Percentiles rank a stretch among this genome's conserved stretches.
These are phyloP conservation scores for Tagetes erecta DNA, from an alignment of 129 eudicot species.

Conservation along the genomic window DNA sequence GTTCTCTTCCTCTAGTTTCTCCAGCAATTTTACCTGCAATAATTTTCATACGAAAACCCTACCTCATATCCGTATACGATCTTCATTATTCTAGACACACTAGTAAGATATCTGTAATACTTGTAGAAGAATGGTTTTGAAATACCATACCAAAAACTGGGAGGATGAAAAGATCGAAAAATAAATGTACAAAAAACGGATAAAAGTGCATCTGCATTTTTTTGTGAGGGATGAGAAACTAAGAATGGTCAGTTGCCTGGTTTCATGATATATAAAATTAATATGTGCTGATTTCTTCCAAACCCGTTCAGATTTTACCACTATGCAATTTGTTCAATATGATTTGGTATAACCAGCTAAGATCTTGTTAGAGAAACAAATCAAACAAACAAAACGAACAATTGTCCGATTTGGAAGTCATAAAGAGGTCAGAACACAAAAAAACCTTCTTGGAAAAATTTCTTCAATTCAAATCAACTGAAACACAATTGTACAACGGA, in stretches of 20 bases:
- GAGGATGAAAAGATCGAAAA: not conserved
- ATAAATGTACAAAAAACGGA: not conserved
- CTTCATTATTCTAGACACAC: constrained; percentile 11
- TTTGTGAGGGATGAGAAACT: not conserved
- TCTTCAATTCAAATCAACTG: constrained; percentile 19
- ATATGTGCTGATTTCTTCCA: constrained; percentile 5
- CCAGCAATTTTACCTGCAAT: constrained; percentile 30
- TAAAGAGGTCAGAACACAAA: not conserved
- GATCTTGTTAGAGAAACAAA: constrained; percentile 4
- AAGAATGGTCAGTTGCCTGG: not conserved
- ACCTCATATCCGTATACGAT: constrained; percentile 21
- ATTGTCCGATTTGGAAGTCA: not conserved
- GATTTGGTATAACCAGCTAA: constrained; percentile 9
- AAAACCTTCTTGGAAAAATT: not conserved
- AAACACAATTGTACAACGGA: not conserved
- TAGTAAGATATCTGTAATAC: constrained; percentile 8
- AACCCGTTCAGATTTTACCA: constrained; percentile 13
- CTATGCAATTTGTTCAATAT: not conserved
- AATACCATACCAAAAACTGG: not conserved
- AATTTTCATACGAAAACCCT: constrained; percentile 28
- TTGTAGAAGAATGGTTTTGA: constrained; percentile 5
- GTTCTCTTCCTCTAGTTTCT: constrained; percentile 30
- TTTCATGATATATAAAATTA: constrained; percentile 6
- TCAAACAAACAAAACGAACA: constrained; percentile 10
- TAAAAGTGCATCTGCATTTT: constrained; percentile 5